Evolutionary conservation across 192 early-diverging fungal genomes (phyloP), one percentile per base, ranked within the genome.

Genomic region (Rhizophagus prolifer): DNA sequence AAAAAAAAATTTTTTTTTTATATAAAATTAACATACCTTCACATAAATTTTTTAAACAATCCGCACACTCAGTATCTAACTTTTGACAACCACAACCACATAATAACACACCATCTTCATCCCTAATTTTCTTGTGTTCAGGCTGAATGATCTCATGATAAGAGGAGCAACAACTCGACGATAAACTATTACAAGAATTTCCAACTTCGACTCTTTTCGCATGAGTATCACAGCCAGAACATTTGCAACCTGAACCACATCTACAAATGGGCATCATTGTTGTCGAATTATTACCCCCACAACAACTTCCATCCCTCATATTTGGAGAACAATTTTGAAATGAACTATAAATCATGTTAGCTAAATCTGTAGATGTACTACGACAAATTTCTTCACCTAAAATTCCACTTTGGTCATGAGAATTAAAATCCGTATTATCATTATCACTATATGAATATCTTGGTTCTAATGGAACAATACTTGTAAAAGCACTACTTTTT

Each of bases 71-170:
- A 59, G 81, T 79, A 75, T 86, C 85, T 7, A 83, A 81, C 63
- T 88, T 84, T 58, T 81, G 70, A 81, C 89, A 90, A 2, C 89
- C 89, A 72, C 89, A 90, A 68, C 83, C 86, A 73, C 89, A 90
- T 8, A 83, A 76, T 73, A 85, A 76, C 12, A 84, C 86, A 1
- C 88, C 88, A 77, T 90, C 87, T 0, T 72, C 78, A 71, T 87
- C 84, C 19, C 88, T 60, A 21, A 50, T 69, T 41, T 14, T 58
- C 3, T 25, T 64, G 21, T 69, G 61, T 41, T 75, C 70, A 19
- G 25, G 72, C 31, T 78, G 19, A 25, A 41, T 70, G 8, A 72
- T 8, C 25, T 34, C 23, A 72, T 26, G 26, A 44, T 59, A 64
- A 63, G 64, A 60, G 36, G 34, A 71, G 36, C 31, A 70, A 30